Conservation (phyloP, 805 yeast genomes). For the Pichia occidentalis region DNA sequence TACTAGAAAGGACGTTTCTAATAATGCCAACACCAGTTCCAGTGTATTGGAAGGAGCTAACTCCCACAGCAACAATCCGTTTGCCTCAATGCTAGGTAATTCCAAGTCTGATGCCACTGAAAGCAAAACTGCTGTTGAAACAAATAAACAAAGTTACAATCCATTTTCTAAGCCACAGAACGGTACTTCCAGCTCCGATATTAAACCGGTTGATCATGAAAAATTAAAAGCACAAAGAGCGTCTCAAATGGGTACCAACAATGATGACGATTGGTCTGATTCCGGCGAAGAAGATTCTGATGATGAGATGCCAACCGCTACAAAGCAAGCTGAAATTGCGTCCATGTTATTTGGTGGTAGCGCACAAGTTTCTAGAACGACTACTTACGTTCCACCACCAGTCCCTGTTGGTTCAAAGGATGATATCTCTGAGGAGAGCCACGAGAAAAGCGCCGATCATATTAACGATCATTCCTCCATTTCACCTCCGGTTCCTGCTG, state of each 20-base stretch:
- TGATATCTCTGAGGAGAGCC: neutral
- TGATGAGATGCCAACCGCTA: conserved; percentile 41
- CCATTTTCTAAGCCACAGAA: conserved; percentile 55
- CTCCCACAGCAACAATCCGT: conserved; percentile 15
- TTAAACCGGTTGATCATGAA: conserved; percentile 42
- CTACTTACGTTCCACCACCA: conserved; percentile 14
- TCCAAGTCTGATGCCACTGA: conserved; percentile 8
- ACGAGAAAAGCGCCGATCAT: neutral
- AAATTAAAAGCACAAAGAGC: conserved; percentile 66
- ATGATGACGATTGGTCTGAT: conserved; percentile 37
- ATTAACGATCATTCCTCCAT: neutral
- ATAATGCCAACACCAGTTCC: conserved; percentile 12
- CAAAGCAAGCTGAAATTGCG: conserved; percentile 53
- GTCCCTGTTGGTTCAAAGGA: neutral
- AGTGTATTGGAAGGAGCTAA: neutral
- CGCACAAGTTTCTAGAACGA: conserved; percentile 21
- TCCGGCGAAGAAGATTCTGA: conserved; percentile 36
- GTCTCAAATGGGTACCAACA: conserved; percentile 54
- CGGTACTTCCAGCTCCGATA: conserved; percentile 11
- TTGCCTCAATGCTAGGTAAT: conserved; percentile 14
- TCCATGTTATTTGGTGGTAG: conserved; percentile 47
- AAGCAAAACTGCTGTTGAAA: conserved; percentile 1
- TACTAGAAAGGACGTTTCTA: conserved; percentile 8
- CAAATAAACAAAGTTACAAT: conserved; percentile 29
- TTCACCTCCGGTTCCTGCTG: conserved; percentile 6